phyloP scores from a whole-genome alignment of 2,329 filamentous ascomycete genomes.

The Tricladium varicosporioides region DNA sequence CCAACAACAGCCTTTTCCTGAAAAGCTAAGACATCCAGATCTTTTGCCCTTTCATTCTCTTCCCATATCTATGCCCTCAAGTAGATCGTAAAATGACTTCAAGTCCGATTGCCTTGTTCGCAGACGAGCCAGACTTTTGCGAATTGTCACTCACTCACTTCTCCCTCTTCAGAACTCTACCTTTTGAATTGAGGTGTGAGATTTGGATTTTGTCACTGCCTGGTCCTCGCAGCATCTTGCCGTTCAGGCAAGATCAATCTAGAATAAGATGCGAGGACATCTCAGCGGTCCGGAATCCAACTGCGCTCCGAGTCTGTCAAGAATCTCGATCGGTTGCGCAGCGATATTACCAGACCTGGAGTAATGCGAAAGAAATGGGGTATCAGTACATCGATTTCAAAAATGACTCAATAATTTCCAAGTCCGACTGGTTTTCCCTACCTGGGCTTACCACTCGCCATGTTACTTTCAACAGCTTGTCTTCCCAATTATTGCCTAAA shows the following conservation, averaged over 20 bases:
- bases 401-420: neutral
- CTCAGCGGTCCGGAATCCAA: neutral
- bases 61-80: no score
- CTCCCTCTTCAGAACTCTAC: neutral
- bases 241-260: neutral
- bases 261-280: no score
- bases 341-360: neutral
- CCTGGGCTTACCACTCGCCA: neutral
- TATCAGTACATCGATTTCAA: neutral
- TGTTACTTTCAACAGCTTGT: neutral
- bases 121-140: neutral
- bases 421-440: neutral
- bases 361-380: neutral
- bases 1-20: no score
- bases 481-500: neutral
- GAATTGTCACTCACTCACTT: neutral
- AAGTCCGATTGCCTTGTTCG: neutral
- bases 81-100: no score
- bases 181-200: neutral
- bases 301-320: neutral
- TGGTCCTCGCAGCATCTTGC: neutral
- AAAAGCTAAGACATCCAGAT: no score
- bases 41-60: no score
- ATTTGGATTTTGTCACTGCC: neutral
- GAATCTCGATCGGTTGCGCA: neutral